Base-by-base conservation (phyloP, 2,329 filamentous ascomycete genomes). In the Phyllosticta citribraziliensis region DNA sequence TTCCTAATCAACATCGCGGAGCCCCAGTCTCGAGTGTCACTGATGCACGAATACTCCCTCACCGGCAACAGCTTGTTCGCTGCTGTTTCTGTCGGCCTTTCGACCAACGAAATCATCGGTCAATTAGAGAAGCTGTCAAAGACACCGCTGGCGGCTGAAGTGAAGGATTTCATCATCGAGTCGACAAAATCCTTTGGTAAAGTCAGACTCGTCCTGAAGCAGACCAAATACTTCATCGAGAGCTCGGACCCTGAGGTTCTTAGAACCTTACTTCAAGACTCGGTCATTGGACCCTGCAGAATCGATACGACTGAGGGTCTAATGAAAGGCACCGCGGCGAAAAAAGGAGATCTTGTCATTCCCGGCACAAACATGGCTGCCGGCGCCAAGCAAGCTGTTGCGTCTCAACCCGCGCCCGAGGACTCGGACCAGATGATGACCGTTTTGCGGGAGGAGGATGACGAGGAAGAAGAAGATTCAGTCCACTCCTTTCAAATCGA, bases 1-100 rank as follows among this genome's bases (percentile, higher is more conserved):
- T 96, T 99, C 72, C 80, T 99, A 63, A 96, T 95, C 68, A 96
- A 94, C 55, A 93, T 99, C 67, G 90, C 93, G 64, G 93, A 99
- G 76, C 94, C 93, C 19, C 80, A 93, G 63, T 97, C 92, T 40
- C 86, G 93, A 63, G 93, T 94, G 62, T 88, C 86, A 5, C 93
- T 91, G 70, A 84, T 97, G 65, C 94, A 97, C 78, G 93, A 99
- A 75, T 97, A 97, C 74, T 84, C 87, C 61, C 82, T 99, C 68
- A 97, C 91, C 2, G 86, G 89, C 24, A 92, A 97, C 75, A 96
- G 91, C 74, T 80, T 99, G 59, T 97, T 97, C 74, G 93, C 94
- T 30, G 94, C 94, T 51, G 90, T 97, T 3, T 96, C 91, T 6
- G 91, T 97, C 63, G 94, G 94, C n/a, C 78, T 97, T 63, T 87